Evolutionary conservation across 2,329 filamentous ascomycete genomes (phyloP), one percentile per base, ranked within the genome.

Genomic region (Parafenestella ontariensis): DNA sequence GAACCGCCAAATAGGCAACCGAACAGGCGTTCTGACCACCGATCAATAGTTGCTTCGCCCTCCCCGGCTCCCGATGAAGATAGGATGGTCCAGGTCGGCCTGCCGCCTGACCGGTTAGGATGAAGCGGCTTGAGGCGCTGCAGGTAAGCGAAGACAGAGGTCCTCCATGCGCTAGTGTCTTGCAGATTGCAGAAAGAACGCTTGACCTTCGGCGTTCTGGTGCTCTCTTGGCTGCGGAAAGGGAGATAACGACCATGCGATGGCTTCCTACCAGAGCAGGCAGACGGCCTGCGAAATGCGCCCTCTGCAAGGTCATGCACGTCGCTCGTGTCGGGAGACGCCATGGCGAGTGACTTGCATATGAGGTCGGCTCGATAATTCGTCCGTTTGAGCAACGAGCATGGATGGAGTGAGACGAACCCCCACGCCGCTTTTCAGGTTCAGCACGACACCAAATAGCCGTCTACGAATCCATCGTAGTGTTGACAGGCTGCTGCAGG

Each of bases 401-500:
- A 50, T 54, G 49, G 46, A 50, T 57, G 36, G 41, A 33, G 40
- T 55, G 47, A 57, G 56, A 50, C 52, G 24, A 43, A 49, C 67
- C 71, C 69, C 71, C 71, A 73, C 70, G 65, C 52, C 64, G 54
- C 65, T 64, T 62, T 61, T 48, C 58, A 56, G 55, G 52, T 61
- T 62, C 62, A 51, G 31, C 51, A 50, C 50, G 33, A 51, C 52
- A 46, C 50, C 44, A 11, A 41, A 42, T 26, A 54, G 46, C 46
- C 48, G 46, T 41, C 45, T 42, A 47, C 52, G 44, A 50, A 55
- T 54, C 51, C 53, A 41, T 61, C 45, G 46, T 64, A 50, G 61
- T 63, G 57, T 59, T 52, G 58, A 59, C 52, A 59, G 53, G 50
- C 57, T 54, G 45, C 53, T 54, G 64, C 65, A 68, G 67, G 66